A percentile compares a stretch with the other conserved stretches of the same genome.
phyloP scores from a whole-genome alignment of 305 asterid genomes.

The Fraxinus angustifolia region DNA sequence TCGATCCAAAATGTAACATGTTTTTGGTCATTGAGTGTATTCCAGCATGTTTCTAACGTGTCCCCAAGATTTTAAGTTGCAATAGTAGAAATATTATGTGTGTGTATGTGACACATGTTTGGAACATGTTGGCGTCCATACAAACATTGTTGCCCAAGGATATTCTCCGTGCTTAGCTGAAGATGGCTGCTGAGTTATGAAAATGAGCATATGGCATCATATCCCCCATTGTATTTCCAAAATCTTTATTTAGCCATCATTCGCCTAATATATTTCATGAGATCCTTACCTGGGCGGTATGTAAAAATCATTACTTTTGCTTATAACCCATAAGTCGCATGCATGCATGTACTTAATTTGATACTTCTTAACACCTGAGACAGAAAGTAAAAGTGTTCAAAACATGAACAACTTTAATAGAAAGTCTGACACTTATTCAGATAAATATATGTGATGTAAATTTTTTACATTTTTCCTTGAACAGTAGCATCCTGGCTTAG shows the following conservation, averaged over 20 bases:
- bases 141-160: background rate
- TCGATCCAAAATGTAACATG: background rate
- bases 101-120: background rate
- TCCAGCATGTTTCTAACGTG: background rate
- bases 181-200: background rate
- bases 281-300: background rate
- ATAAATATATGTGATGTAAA: background rate
- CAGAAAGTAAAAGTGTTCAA: background rate
- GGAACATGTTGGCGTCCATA: background rate
- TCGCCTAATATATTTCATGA: background rate
- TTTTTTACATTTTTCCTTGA: background rate
- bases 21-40: background rate
- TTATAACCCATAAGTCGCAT: background rate
- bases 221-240: background rate
- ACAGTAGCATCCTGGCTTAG: background rate
- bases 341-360: background rate
- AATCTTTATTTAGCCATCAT: background rate
- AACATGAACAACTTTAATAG: background rate
- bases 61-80: background rate
- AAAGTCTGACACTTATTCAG: background rate
- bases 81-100: background rate
- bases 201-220: background rate
- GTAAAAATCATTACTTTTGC: background rate
- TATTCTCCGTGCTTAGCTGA: background rate
- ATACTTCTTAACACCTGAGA: background rate